Evolutionary conservation across 2,329 filamentous ascomycete genomes (phyloP).

Genomic region (Neoascochyta sp.): DNA sequence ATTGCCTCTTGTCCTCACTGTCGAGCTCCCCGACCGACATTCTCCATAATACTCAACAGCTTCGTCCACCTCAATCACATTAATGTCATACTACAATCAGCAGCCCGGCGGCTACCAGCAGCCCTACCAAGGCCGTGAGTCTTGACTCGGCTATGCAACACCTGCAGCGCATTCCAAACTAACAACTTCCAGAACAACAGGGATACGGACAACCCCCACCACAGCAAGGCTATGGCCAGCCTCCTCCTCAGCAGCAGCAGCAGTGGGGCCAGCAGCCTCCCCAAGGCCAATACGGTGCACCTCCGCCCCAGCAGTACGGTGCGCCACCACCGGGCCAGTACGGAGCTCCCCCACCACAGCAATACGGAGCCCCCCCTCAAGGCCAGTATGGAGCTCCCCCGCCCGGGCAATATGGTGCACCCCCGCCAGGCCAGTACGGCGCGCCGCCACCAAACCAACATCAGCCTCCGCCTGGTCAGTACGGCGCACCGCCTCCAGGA

Average conservation of each 20-base stretch:
- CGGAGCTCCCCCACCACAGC: slow-evolving; percentile 27
- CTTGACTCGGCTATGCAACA: slow-evolving; percentile 5
- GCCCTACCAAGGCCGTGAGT: slow-evolving; percentile 32
- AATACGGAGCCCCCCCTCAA: slow-evolving; percentile 19
- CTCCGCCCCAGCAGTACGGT: slow-evolving; percentile 28
- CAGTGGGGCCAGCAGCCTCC: slow-evolving; percentile 21
- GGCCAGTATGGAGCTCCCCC: slow-evolving; percentile 27
- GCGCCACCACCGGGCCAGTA: slow-evolving; percentile 25
- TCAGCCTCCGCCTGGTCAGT: slow-evolving; percentile 26
- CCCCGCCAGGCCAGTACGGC: slow-evolving; percentile 23
- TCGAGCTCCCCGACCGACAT: no score
- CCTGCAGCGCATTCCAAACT: slow-evolving; percentile 10
- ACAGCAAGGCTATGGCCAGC: slow-evolving; percentile 31
- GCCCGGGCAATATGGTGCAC: slow-evolving; percentile 25
- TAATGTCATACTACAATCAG: slow-evolving; percentile 30
- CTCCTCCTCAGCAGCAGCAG: slow-evolving; percentile 26
- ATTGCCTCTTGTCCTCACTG: no score
- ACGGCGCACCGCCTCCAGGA: slow-evolving; percentile 14
- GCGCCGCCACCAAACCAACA: slow-evolving; percentile 13
- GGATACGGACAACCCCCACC: slow-evolving; percentile 32
- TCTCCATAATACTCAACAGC: no score
- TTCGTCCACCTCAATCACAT: no score
- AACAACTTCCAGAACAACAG: slow-evolving; percentile 23
- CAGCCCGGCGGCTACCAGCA: slow-evolving; percentile 28
- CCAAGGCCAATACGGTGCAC: slow-evolving; percentile 34